Percentiles rank a stretch among this genome's conserved stretches.
phyloP scores from a whole-genome alignment of 78 protist genomes.

The Speleostelium caveatum region DNA sequence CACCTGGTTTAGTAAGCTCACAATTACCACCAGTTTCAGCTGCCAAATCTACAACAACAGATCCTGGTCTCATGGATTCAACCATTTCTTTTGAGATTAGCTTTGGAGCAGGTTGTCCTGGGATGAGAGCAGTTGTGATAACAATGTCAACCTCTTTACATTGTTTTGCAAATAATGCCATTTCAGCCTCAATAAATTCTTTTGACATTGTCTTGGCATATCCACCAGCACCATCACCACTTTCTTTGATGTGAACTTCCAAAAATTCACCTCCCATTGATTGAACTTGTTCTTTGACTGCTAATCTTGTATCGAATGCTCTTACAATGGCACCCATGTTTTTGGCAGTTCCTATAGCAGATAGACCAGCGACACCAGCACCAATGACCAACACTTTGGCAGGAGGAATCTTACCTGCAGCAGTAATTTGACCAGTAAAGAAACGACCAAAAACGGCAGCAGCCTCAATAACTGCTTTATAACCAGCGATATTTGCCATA shows the following conservation, averaged over 20 bases:
- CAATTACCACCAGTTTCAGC: slow-evolving; percentile 98
- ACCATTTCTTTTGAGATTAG: slow-evolving; percentile 91
- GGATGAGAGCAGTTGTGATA: slow-evolving; percentile 99
- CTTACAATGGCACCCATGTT: slow-evolving; percentile 97
- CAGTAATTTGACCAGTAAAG: slow-evolving; percentile 98
- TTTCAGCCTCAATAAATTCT: slow-evolving; percentile 96
- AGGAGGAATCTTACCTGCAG: slow-evolving; percentile 97
- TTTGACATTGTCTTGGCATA: slow-evolving; percentile 97
- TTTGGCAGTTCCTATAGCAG: slow-evolving; percentile 96
- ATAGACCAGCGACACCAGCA: slow-evolving; percentile 99
- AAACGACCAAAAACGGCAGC: slow-evolving; percentile 86
- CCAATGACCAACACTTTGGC: slow-evolving; percentile 97
- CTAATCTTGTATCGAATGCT: slow-evolving; percentile 97
- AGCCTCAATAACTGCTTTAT: slow-evolving; percentile 97
- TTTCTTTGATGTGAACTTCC: slow-evolving; percentile 89
- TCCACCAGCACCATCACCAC: slow-evolving; percentile 94
- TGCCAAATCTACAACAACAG: slow-evolving; percentile 98
- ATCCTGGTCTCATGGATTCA: slow-evolving; percentile 89
- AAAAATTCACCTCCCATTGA: slow-evolving; percentile 98
- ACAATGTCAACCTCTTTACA: slow-evolving; percentile 96
- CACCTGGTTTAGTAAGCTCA: slow-evolving; percentile 86
- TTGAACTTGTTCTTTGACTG: slow-evolving; percentile 96
- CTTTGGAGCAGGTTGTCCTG: slow-evolving; percentile 94
- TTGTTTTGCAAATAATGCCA: slow-evolving; percentile 90
- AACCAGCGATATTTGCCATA: slow-evolving; percentile 98